These are phyloP conservation scores for Meira nashicola DNA, from an alignment of 1,284 basidiomycete species.

Conservation along the genomic window DNA sequence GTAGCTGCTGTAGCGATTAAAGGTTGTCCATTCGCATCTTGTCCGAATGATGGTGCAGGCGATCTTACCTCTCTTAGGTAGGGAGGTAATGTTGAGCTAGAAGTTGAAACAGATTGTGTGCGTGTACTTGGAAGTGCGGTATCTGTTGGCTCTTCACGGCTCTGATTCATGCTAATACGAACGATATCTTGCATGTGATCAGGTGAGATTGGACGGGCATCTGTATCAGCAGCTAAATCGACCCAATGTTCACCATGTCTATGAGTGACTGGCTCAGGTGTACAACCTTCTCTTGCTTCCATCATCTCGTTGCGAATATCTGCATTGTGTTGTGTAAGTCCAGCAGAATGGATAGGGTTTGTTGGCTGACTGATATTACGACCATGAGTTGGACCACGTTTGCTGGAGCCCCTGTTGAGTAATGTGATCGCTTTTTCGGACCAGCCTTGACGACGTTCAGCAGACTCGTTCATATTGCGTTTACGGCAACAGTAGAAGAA, in stretches of 20 bases:
- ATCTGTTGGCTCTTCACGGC: neutral
- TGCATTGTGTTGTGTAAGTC: neutral
- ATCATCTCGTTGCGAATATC: neutral
- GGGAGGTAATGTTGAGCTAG: neutral
- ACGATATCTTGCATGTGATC: neutral
- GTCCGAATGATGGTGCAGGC: neutral
- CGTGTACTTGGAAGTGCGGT: neutral
- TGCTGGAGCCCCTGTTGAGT: neutral
- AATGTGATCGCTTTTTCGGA: constrained; percentile 1
- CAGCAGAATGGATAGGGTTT: constrained; percentile 2
- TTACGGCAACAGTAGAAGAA: constrained; percentile 3
- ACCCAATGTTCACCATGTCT: constrained; percentile 7
- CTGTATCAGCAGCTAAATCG: neutral
- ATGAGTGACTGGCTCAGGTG: neutral
- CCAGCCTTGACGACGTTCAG: neutral
- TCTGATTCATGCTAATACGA: neutral
- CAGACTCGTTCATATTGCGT: neutral
- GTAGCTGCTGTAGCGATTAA: neutral
- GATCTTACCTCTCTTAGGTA: neutral
- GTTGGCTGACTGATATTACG: constrained; percentile 7
- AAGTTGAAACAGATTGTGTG: neutral
- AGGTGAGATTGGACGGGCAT: neutral
- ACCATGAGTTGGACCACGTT: neutral
- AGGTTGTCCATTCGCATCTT: neutral
- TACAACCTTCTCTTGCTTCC: neutral